These are phyloP conservation scores for Saturnispora zaruensis DNA, from an alignment of 805 yeast genomes.

Conservation along the genomic window DNA sequence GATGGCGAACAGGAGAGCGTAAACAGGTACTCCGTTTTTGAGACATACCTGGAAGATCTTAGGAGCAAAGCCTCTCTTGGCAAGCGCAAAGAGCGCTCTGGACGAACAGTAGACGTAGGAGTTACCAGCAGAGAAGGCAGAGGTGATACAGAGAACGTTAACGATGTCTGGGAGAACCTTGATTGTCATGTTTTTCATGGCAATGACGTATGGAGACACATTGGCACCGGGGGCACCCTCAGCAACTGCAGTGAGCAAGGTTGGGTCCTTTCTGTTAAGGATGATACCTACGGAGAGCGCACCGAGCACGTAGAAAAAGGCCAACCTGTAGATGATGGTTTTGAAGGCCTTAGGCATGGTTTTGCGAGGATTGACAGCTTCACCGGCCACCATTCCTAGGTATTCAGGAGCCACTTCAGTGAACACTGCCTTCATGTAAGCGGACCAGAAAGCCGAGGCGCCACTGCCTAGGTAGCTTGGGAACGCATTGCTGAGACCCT, in stretches of 20 bases:
- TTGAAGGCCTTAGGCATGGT: constrained; percentile 73
- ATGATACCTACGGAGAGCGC: constrained; percentile 72
- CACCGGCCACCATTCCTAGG: constrained; percentile 79
- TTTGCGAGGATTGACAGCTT: constrained; percentile 50
- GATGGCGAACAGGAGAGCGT: constrained; percentile 29
- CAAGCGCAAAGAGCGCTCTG: constrained; percentile 57
- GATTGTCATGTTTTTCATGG: constrained; percentile 64
- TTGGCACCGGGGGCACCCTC: constrained; percentile 67
- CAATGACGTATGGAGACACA: constrained; percentile 75
- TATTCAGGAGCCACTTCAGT: constrained; percentile 80
- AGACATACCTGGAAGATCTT: constrained; percentile 52
- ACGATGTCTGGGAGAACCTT: constrained; percentile 66
- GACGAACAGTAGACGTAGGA: constrained; percentile 71
- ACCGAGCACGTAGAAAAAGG: constrained; percentile 63
- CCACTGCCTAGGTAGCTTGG: constrained; percentile 50
- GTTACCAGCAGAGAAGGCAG: constrained; percentile 80
- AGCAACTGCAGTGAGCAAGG: constrained; percentile 46
- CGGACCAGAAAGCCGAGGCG: constrained; percentile 57
- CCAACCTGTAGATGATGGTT: constrained; percentile 61
- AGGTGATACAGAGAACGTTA: constrained; percentile 64
- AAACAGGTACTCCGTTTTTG: constrained; percentile 47
- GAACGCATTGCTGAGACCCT: constrained; percentile 33
- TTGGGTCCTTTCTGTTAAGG: constrained; percentile 61
- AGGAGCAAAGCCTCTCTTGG: constrained; percentile 69
- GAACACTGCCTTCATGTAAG: constrained; percentile 63